These are phyloP conservation scores for Nakaseomyces uthaithaninus DNA, from an alignment of 1,139 yeast species.

Conservation along the genomic window DNA sequence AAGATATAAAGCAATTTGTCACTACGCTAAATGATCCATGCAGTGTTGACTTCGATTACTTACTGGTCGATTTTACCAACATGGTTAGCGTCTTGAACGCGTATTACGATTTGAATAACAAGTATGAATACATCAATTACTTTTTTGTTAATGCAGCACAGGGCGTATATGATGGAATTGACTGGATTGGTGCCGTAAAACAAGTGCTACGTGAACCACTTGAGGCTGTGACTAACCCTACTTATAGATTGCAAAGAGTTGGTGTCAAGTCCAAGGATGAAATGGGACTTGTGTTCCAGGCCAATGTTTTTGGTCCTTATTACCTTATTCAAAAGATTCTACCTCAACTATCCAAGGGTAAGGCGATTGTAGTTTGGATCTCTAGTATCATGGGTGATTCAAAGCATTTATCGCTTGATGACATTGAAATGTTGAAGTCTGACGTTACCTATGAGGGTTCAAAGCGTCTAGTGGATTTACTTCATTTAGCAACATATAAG, in stretches of 20 bases:
- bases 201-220: constrained; percentile 60
- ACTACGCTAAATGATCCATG: constrained; percentile 40
- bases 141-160: constrained; percentile 84
- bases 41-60: constrained; percentile 72
- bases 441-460: constrained; percentile 84
- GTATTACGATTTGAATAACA: constrained; percentile 55
- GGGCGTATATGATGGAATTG: constrained; percentile 77
- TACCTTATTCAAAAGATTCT: constrained; percentile 59
- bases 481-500: constrained; percentile 64
- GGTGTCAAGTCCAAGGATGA: constrained; percentile 69
- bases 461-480: constrained; percentile 73
- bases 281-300: constrained; percentile 84
- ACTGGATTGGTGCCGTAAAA: constrained; percentile 68
- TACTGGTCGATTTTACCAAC: constrained; percentile 79
- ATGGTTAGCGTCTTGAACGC: constrained; percentile 82
- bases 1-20: constrained; percentile 47
- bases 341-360: constrained; percentile 46
- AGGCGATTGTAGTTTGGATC: constrained; percentile 72
- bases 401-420: constrained; percentile 59
- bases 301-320: constrained; percentile 92
- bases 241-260: constrained; percentile 68
- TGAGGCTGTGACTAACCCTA: constrained; percentile 75
- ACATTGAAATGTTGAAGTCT: constrained; percentile 59
- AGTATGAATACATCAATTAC: constrained; percentile 62
- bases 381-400: constrained; percentile 75